Percentiles rank a stretch among this genome's conserved stretches.
Conservation (phyloP, 2,329 filamentous ascomycete genomes). For the Penicillium italicum region DNA sequence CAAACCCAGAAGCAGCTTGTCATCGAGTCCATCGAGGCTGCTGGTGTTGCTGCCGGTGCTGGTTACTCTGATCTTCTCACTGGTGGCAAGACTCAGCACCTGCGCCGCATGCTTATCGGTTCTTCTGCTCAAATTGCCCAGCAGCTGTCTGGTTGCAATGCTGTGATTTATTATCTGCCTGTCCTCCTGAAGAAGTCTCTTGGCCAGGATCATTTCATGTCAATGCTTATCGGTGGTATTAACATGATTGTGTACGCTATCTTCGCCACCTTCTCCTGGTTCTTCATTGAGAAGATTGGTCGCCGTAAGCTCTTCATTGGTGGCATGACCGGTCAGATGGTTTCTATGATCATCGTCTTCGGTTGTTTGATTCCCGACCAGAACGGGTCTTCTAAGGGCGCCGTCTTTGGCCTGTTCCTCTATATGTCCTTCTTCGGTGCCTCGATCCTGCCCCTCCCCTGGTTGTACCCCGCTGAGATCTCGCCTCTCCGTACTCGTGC, state of each 20-base stretch:
- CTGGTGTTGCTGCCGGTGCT: slow-evolving; percentile 52
- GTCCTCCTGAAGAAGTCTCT: slow-evolving; percentile 49
- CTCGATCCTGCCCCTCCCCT: slow-evolving; percentile 62
- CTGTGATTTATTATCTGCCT: slow-evolving; percentile 49
- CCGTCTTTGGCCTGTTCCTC: slow-evolving; percentile 61
- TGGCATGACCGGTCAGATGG: slow-evolving; percentile 39
- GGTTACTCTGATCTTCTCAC: slow-evolving; percentile 43
- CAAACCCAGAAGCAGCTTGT: slow-evolving; percentile 61
- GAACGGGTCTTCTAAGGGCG: slow-evolving; percentile 32
- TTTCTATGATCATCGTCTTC: slow-evolving; percentile 41
- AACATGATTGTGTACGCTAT: slow-evolving; percentile 48
- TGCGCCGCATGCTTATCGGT: slow-evolving; percentile 42
- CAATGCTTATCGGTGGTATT: slow-evolving; percentile 52
- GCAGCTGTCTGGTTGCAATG: slow-evolving; percentile 51
- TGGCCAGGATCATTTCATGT: slow-evolving; percentile 40
- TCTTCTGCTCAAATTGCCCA: slow-evolving; percentile 45
- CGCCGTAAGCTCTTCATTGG: slow-evolving; percentile 43
- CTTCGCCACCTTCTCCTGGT: slow-evolving; percentile 46
- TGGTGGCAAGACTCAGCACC: slow-evolving; percentile 39
- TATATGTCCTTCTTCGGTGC: slow-evolving; percentile 68
- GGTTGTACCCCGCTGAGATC: slow-evolving; percentile 52
- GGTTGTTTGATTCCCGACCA: slow-evolving; percentile 36
- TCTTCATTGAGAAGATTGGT: slow-evolving; percentile 49
- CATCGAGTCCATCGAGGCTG: slow-evolving; percentile 66
- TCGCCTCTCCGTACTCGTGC: slow-evolving; percentile 55